These are phyloP conservation scores for Paxillus rubicundulus DNA, from an alignment of 768 basidiomycete genomes.

Conservation along the genomic window DNA sequence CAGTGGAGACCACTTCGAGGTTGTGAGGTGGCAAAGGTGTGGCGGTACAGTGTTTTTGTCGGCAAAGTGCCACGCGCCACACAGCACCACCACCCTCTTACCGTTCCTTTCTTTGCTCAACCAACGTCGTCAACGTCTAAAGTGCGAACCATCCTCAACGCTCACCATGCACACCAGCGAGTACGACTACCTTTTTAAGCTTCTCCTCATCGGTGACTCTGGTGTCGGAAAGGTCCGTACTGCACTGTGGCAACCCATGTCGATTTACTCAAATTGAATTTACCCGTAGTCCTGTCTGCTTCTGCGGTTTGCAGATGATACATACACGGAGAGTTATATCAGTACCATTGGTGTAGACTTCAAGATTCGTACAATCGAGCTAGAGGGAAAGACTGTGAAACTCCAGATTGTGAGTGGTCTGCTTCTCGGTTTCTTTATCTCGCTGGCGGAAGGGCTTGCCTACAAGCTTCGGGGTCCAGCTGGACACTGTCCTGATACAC, in stretches of 20 bases:
- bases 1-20: background rate
- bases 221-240: constrained; percentile 85
- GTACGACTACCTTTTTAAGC: constrained; percentile 96
- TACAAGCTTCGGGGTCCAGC: background rate
- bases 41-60: constrained; percentile 24
- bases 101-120: constrained; percentile 36
- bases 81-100: constrained; percentile 31
- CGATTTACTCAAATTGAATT: constrained; percentile 22
- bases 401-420: constrained; percentile 84
- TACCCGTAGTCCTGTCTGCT: constrained; percentile 82
- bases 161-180: constrained; percentile 83
- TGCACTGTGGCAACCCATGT: constrained; percentile 14
- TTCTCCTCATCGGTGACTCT: constrained; percentile 91
- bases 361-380: constrained; percentile 98
- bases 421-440: constrained; percentile 1
- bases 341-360: constrained; percentile 98
- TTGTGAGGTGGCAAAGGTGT: constrained; percentile 9
- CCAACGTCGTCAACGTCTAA: constrained; percentile 32
- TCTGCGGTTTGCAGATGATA: constrained; percentile 92
- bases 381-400: constrained; percentile 98
- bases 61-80: constrained; percentile 35
- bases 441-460: background rate
- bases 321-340: constrained; percentile 97
- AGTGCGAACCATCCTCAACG: constrained; percentile 18
- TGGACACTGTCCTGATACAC: background rate